These are phyloP conservation scores for Amanita pseudoporphyria DNA, from an alignment of 768 basidiomycete genomes.

Conservation along the genomic window DNA sequence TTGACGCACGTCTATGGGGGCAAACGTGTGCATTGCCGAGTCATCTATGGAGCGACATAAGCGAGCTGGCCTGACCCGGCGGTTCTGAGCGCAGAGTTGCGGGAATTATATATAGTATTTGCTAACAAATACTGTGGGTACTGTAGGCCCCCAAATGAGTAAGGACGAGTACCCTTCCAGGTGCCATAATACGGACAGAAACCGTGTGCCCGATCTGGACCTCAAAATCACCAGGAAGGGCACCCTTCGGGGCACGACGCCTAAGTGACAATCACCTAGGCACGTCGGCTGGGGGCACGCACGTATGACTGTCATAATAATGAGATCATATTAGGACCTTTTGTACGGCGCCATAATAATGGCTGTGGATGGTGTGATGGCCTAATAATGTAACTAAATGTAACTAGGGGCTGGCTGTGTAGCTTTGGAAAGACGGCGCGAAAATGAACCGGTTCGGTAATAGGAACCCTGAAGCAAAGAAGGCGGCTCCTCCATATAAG, in stretches of 20 bases:
- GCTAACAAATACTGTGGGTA: not conserved
- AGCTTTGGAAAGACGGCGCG: not conserved
- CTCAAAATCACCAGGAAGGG: not conserved
- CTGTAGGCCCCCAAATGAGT: not conserved
- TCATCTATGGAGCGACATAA: not conserved
- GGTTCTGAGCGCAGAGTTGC: not conserved
- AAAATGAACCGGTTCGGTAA: not conserved
- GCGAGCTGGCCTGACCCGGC: not conserved
- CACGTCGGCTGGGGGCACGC: not conserved
- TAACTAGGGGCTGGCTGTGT: not conserved
- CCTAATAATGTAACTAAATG: constrained; percentile 3
- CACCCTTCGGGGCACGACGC: not conserved
- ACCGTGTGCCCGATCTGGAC: not conserved
- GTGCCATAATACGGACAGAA: not conserved
- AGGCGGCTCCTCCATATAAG: not conserved
- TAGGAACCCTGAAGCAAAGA: not conserved
- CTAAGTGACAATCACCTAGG: not conserved
- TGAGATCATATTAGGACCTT: not conserved
- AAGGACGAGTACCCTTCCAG: not conserved
- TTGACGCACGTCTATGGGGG: not conserved
- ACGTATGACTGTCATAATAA: not conserved
- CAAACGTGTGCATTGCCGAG: not conserved
- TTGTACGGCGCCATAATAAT: not conserved
- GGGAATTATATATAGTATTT: not conserved
- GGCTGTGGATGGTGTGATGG: not conserved